Percentiles rank a stretch among this genome's conserved stretches.
These are phyloP conservation scores for Vigna mungo DNA, from an alignment of 306 rosid species.

Conservation along the genomic window DNA sequence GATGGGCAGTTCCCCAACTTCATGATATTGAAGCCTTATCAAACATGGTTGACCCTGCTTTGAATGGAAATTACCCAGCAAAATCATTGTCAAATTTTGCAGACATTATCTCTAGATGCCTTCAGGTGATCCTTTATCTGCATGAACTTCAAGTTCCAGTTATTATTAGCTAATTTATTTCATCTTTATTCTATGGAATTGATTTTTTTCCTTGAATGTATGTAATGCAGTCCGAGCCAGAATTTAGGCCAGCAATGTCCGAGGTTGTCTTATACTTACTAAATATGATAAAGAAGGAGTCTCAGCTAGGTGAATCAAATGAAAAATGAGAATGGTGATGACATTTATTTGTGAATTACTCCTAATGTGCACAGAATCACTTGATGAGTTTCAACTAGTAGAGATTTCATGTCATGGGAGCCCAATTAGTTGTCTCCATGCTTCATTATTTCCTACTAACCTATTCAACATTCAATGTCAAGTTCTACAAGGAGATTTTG, in stretches of 20 bases:
- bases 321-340: conserved; percentile 60
- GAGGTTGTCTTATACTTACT: conserved; percentile 86
- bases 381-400: conserved; percentile 37
- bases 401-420: conserved; percentile 35
- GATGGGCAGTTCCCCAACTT: conserved; percentile 96
- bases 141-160: conserved; percentile 26
- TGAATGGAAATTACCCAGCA: conserved; percentile 71
- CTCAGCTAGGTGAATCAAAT: conserved; percentile 62
- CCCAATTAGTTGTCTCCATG: conserved; percentile 38
- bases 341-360: conserved; percentile 27
- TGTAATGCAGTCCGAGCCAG: conserved; percentile 79
- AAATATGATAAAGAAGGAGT: conserved; percentile 81
- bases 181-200: background rate
- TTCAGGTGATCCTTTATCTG: conserved; percentile 64
- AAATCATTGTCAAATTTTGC: conserved; percentile 92
- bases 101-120: conserved; percentile 87
- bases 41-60: conserved; percentile 94
- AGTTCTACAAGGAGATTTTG: conserved; percentile 38
- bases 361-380: conserved; percentile 44
- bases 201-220: conserved; percentile 30
- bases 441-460: conserved; percentile 45
- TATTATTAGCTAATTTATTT: conserved; percentile 2
- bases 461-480: conserved; percentile 43
- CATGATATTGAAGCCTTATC: conserved; percentile 97
- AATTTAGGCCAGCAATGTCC: conserved; percentile 93